Conservation (phyloP, 257 asterid species). For the Jacaranda mimosifolia region DNA sequence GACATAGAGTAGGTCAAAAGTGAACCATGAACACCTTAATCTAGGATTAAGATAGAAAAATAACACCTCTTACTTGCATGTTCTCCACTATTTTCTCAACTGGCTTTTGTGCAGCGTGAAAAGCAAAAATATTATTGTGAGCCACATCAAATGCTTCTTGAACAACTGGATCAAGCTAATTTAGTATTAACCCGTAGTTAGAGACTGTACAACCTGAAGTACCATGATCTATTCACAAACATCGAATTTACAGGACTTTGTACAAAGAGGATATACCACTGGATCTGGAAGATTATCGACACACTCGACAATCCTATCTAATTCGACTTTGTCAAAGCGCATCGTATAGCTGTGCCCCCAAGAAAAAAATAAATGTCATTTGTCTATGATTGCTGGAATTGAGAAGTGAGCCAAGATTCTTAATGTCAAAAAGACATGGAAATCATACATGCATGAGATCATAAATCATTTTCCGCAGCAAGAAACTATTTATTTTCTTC, state of each 20-base stretch:
- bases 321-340: slow-evolving; percentile 85
- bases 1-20: slow-evolving; percentile 12
- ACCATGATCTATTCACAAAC: slow-evolving; percentile 18
- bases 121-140: slow-evolving; percentile 82
- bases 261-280: slow-evolving; percentile 53
- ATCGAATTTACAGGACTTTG: slow-evolving; percentile 10
- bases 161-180: slow-evolving; percentile 82
- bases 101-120: slow-evolving; percentile 91
- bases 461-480: not conserved
- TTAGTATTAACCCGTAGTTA: slow-evolving; percentile 36
- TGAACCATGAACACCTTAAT: slow-evolving; percentile 13
- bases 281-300: slow-evolving; percentile 87
- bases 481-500: not conserved
- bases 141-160: slow-evolving; percentile 97
- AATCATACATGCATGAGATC: too few species aligned
- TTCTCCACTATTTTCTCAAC: slow-evolving; percentile 81
- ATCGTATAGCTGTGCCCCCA: slow-evolving; percentile 67
- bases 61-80: slow-evolving; percentile 71
- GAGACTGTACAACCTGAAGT: slow-evolving; percentile 18
- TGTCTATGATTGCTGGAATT: not conserved
- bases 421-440: not conserved
- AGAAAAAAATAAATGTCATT: slow-evolving; percentile 4
- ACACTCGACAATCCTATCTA: slow-evolving; percentile 72
- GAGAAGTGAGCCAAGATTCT: slow-evolving; percentile 4
- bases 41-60: slow-evolving; percentile 9